Base-by-base conservation (phyloP, 148 eudicot genomes). In the Euryodendron excelsum region DNA sequence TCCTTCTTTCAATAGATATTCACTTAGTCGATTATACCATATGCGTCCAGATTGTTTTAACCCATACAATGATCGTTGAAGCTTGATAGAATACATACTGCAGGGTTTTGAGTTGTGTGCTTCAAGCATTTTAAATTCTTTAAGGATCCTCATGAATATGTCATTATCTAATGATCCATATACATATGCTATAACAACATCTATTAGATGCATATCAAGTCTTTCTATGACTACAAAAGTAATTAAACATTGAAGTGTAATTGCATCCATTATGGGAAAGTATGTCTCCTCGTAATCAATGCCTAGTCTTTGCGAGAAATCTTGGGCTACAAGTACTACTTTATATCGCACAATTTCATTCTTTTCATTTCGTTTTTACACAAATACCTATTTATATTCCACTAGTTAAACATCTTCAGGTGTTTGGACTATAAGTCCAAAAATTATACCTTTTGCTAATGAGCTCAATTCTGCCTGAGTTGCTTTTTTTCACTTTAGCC, bases 401-500 rank as follows among this genome's bases (percentile, higher is more conserved):
- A 33, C 10, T 1, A 0, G 45, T 0, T 33, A 14, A 34, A 67
- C 45, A 34, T 3, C 27, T 67, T 67, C 14, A 33, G 45, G 45
- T 15, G 25, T 67, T 39, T 33, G 47, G 44, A 67, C 64, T 27
- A 60, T 2, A n/a, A n/a, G n/a, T n/a, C 61, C 61, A 20, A 56
- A 56, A 20, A 56, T 25, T 20, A 14, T 12, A 60, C 20, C 44
- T 59, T 58, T 77, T 47, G 34, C 17, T 13, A 65, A 18, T 14
- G 73, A 77, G n/a, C 14, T 36, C 30, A 80, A 75, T 14, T 80
- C 70, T 15, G n/a, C 48, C 28, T 67, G 5, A 20, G 56, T 74
- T 10, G 75, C 69, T 5, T 67, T 59, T 80, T 75, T 68, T 60
- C 47, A 75, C 41, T 75, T 67, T 75, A 58, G 68, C 83, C 79